Percentiles rank a stretch among this genome's conserved stretches.
Conservation (phyloP, 192 early-diverging fungal genomes). For the Lobosporangium transversale region DNA sequence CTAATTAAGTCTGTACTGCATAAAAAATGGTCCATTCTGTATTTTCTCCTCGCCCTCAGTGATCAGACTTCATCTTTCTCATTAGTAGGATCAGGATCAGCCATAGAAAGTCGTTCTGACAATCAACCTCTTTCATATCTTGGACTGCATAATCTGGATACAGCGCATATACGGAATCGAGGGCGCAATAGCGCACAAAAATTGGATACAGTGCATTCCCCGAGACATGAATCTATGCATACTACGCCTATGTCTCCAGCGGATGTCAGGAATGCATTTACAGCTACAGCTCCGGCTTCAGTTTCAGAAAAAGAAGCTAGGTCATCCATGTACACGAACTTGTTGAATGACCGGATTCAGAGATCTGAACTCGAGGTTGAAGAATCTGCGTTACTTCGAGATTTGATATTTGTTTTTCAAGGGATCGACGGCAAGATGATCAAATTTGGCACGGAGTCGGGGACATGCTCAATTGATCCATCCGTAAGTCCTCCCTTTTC, state of each 20-base stretch:
- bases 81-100: not conserved
- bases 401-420: conserved; percentile 93
- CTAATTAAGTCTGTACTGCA: conserved; percentile 51
- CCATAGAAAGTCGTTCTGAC: not conserved
- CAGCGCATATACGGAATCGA: conserved; percentile 13
- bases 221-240: conserved; percentile 19
- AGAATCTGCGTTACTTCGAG: conserved; percentile 77
- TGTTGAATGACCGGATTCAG: conserved; percentile 7
- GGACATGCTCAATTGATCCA: conserved; percentile 64
- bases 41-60: conserved; percentile 62
- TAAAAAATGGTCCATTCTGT: conserved; percentile 69
- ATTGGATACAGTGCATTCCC: conserved; percentile 1
- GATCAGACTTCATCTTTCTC: conserved; percentile 31
- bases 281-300: conserved; percentile 1
- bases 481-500: conserved; percentile 42
- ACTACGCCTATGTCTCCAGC: conserved; percentile 2
- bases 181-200: not conserved
- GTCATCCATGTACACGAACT: not conserved
- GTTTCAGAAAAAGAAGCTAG: not conserved
- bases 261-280: too few relatives aligned
- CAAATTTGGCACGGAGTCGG: conserved; percentile 62
- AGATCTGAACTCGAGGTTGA: conserved; percentile 40
- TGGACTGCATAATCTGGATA: conserved; percentile 47
- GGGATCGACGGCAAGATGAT: conserved; percentile 91
- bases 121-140: conserved; percentile 29